Conservation (phyloP, 2,329 filamentous ascomycete genomes). For the Microsporum ferrugineum region DNA sequence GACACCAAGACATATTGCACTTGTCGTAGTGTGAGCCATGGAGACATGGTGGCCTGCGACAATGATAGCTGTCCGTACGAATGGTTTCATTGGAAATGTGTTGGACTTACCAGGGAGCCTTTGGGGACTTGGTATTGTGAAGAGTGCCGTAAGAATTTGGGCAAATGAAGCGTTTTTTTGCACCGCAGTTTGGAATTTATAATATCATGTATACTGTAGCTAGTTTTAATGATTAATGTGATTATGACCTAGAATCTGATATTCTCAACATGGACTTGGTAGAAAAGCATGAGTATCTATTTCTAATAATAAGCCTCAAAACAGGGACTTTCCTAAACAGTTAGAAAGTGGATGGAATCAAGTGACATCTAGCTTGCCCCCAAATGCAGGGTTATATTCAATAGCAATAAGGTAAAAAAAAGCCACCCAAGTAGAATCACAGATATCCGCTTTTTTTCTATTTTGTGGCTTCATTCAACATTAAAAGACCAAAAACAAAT, state of each 20-base stretch:
- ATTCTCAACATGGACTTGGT: not conserved
- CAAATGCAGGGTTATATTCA: not conserved
- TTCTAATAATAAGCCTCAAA: too few species aligned
- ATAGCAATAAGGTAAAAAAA: not conserved
- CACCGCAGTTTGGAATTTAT: not conserved
- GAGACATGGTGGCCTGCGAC: conserved; percentile 58
- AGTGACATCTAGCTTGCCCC: too few species aligned
- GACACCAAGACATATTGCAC: conserved; percentile 55
- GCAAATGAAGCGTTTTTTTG: conserved; percentile 19
- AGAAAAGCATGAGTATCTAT: not conserved
- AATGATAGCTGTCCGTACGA: conserved; percentile 53
- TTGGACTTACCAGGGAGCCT: conserved; percentile 50
- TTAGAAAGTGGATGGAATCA: too few species aligned
- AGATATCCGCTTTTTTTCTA: not conserved
- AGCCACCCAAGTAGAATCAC: not conserved
- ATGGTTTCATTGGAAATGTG: conserved; percentile 58
- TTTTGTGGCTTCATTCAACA: not conserved
- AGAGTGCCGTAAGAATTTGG: conserved; percentile 37
- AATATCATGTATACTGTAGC: not conserved
- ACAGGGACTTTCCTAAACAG: too few species aligned
- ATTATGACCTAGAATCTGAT: not conserved
- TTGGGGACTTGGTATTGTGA: conserved; percentile 48
- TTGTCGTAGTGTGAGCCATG: conserved; percentile 53
- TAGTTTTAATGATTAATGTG: conserved; percentile 2
- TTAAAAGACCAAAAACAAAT: not conserved